Evolutionary conservation across 2,329 filamentous ascomycete genomes (phyloP).

Genomic region (Chalaropsis ovoidea): DNA sequence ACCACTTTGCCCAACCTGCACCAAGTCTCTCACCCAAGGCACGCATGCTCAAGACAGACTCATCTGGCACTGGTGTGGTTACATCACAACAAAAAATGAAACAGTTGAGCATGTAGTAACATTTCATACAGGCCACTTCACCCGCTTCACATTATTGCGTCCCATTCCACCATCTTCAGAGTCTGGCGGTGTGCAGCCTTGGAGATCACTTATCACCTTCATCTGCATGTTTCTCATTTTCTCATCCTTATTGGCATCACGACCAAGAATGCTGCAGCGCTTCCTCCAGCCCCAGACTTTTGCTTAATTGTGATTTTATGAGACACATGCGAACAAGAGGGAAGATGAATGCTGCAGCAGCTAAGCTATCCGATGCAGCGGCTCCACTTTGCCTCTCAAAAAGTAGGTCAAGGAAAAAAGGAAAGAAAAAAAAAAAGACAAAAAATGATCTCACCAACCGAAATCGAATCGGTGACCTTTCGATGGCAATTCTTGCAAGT

Average conservation of each 20-base stretch:
- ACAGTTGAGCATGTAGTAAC: background rate
- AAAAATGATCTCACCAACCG: conserved; percentile 23
- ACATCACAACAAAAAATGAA: conserved; percentile 1
- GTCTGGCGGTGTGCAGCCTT: conserved; percentile 7
- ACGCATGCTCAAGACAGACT: too few species aligned
- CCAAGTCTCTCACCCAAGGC: too few species aligned
- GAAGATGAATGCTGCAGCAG: background rate
- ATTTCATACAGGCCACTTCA: background rate
- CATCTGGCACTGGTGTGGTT: background rate
- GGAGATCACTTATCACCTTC: background rate
- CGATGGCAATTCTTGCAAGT: conserved; percentile 22
- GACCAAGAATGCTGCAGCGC: background rate
- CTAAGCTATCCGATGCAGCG: background rate
- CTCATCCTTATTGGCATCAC: background rate
- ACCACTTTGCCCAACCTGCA: background rate
- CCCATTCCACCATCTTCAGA: background rate
- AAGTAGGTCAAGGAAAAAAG: background rate
- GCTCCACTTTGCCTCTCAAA: background rate
- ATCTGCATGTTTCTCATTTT: conserved; percentile 16
- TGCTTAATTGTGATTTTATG: background rate
- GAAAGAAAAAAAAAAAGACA: background rate
- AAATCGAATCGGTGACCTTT: conserved; percentile 24
- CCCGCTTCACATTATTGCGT: background rate
- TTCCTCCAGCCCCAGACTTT: background rate
- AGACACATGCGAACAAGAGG: background rate